Conservation (phyloP, 345 rosid species). For the Toxicodendron radicans region DNA sequence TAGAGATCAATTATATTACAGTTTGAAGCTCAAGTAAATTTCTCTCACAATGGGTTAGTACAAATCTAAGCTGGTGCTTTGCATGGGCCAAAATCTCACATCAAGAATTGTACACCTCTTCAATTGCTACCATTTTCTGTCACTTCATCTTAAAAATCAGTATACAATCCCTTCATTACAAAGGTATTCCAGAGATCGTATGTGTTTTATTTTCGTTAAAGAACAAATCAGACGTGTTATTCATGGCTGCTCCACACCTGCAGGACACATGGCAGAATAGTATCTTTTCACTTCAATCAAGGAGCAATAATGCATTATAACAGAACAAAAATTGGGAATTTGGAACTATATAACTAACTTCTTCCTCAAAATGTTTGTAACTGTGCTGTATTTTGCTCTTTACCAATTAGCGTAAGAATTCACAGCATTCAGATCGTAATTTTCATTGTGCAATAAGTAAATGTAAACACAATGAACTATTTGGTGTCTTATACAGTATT, state of each 20-base stretch:
- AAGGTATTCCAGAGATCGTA: background rate
- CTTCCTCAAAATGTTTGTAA: background rate
- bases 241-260: constrained; percentile 19
- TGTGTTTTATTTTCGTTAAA: background rate
- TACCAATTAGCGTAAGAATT: background rate
- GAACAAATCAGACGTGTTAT: background rate
- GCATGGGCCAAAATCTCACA: background rate
- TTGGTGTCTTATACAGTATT: background rate
- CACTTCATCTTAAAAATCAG: background rate
- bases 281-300: constrained; percentile 3
- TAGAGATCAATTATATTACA: background rate
- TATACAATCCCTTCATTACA: constrained; percentile 11
- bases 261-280: constrained; percentile 11
- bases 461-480: background rate
- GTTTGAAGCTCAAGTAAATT: background rate
- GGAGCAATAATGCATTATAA: background rate
- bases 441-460: background rate
- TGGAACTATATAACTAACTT: background rate
- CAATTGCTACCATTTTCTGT: background rate
- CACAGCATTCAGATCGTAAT: background rate
- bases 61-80: background rate
- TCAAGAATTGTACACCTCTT: constrained; percentile 5
- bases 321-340: background rate
- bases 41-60: constrained; percentile 16
- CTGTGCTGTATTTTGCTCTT: background rate